Percentiles rank a stretch among this genome's conserved stretches.
Evolutionary conservation across 169 alveolate species (phyloP).

Genomic region (Eimeria zaria): DNA sequence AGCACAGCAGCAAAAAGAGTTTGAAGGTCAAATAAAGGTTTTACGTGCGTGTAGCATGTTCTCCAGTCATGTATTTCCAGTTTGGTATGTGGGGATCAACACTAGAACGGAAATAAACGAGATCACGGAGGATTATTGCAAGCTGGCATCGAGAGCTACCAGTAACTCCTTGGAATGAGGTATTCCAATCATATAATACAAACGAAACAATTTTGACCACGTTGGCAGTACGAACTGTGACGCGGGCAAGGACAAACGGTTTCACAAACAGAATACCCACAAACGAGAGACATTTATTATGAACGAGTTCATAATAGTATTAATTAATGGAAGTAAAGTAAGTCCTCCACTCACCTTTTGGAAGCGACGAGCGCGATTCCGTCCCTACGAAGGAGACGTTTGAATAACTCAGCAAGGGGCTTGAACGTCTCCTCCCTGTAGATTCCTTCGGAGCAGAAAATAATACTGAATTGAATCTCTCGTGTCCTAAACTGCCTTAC

Average conservation of each 20-base stretch:
- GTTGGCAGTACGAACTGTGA: not conserved
- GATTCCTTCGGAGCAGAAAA: constrained; percentile 57
- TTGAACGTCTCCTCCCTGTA: constrained; percentile 57
- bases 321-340: not conserved
- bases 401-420: constrained; percentile 22
- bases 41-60: not conserved
- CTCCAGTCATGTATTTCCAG: not conserved
- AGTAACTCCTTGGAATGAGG: not conserved
- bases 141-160: not conserved
- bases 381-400: not conserved
- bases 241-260: not conserved
- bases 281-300: not conserved
- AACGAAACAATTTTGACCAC: not conserved
- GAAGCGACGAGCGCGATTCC: constrained; percentile 67
- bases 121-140: not conserved
- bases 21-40: not conserved
- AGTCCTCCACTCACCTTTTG: constrained; percentile 15
- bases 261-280: not conserved
- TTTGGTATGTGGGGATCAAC: not conserved
- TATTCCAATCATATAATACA: not conserved
- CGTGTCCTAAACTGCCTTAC: not conserved
- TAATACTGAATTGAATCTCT: not conserved
- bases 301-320: not conserved
- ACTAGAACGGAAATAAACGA: not conserved
- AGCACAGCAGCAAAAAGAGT: not conserved